Evolutionary conservation across 768 basidiomycete species (phyloP), one percentile per base, ranked within the genome.

Genomic region (Ramaria sp.): DNA sequence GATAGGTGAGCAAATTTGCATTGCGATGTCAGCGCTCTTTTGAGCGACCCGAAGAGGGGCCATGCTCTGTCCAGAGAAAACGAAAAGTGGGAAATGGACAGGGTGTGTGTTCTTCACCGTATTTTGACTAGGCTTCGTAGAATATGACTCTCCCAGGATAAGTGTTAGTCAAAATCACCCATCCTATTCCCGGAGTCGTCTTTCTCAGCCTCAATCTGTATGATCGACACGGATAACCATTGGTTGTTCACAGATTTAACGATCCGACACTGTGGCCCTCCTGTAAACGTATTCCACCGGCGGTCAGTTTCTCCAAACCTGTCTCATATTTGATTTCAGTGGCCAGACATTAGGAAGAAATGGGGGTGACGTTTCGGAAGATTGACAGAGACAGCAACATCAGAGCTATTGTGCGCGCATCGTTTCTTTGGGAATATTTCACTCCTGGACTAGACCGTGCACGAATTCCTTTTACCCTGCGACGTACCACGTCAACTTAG

Each of bases 371-470:
- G 0, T 85, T 94, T 59, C 77, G 82, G 47, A 62, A 66, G 0
- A 70, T 92, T 12, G 57, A 69, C 59, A 5, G 65, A 55, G 65
- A 81, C 68, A 62, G 76, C 50, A 78, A 82, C 28, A 77, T 91
- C 1, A 78, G 87, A 16, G 85, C 73, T 2, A 73, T 88, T 4
- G 86, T 95, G 0, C 68, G 94, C 0, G 79, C 83, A 0, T 90
- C 88, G 0, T 71, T 69, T 1, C 63, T 85, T 2, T 79, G 82
- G 0, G 89, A 85, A 64, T 66, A 80, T 3, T 95, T 91, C 64
- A 85, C 85, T 0, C 90, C 88, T 1, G 92, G 93, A 0, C 66
- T 95, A 5, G 92, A 95, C 64, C 64, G 91, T 88, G 39, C 36
- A 34, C 13, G 32, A 34, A 9, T n/a, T 22, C 6, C 25, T 25